Evolutionary conservation across 139 green algal genomes (phyloP).

Genomic region (Chlamydomonas schloesseri): DNA sequence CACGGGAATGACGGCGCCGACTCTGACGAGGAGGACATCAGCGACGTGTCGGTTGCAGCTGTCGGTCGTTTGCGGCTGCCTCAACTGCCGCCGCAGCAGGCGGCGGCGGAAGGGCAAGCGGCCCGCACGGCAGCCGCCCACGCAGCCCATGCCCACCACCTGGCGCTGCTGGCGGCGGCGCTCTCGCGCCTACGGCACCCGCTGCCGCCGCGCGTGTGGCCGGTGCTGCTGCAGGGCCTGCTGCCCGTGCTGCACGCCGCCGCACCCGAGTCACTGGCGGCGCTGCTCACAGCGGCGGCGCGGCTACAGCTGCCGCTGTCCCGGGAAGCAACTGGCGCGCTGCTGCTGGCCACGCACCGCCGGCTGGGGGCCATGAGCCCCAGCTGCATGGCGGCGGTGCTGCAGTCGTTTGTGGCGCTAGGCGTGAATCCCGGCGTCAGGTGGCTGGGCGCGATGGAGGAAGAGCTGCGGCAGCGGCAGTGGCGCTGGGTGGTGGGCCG

Average conservation of each 20-base stretch:
- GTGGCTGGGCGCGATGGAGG: constrained; percentile 1
- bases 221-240: not conserved
- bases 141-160: constrained; percentile 2
- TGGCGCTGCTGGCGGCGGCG: not conserved
- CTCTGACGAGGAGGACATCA: not conserved
- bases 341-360: constrained; percentile 38
- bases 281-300: constrained; percentile 22
- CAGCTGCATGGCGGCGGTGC: not conserved
- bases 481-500: not conserved
- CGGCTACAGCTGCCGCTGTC: constrained; percentile 19
- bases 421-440: not conserved
- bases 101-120: not conserved
- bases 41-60: not conserved
- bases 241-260: constrained; percentile 9
- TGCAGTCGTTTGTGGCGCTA: constrained; percentile 2
- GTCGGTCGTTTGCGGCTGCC: not conserved
- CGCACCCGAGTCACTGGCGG: not conserved
- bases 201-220: constrained; percentile 12
- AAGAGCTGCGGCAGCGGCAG: not conserved
- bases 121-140: not conserved
- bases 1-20: not conserved
- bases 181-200: not conserved
- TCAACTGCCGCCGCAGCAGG: too few species aligned
- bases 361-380: not conserved
- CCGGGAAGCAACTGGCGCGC: constrained; percentile 1